A percentile compares a stretch with the other conserved stretches of the same genome.
Conservation (phyloP, 2,329 filamentous ascomycete species). For the Tolypocladium tropicale region DNA sequence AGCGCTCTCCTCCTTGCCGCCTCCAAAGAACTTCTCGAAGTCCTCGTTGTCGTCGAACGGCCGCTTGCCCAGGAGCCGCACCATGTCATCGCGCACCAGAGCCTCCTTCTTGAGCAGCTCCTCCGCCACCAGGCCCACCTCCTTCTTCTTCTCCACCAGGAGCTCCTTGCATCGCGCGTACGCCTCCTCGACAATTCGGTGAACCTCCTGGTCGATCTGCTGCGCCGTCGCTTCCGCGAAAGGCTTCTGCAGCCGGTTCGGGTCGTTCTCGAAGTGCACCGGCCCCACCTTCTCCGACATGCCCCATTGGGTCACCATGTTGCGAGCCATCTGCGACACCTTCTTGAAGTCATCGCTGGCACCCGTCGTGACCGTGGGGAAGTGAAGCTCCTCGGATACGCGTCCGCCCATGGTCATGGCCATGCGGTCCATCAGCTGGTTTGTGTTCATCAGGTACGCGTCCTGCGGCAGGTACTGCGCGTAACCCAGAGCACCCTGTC, state of each 20-base stretch:
- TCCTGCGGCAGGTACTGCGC: conserved; percentile 95
- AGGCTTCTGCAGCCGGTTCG: conserved; percentile 80
- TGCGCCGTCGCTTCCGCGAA: conserved; percentile 92
- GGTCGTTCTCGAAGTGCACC: conserved; percentile 78
- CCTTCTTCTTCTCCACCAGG: conserved; percentile 73
- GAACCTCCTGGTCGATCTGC: conserved; percentile 84
- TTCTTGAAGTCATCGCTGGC: conserved; percentile 98
- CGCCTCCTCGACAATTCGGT: conserved; percentile 82
- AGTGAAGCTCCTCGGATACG: conserved; percentile 92
- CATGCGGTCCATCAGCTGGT: conserved; percentile 98
- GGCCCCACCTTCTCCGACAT: conserved; percentile 95
- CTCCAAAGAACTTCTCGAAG: conserved; percentile 88
- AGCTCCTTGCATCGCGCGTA: conserved; percentile 85
- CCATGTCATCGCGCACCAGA: conserved; percentile 82
- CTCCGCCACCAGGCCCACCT: conserved; percentile 84
- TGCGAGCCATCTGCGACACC: conserved; percentile 88
- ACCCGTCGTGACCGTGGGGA: conserved; percentile 89
- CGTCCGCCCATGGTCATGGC: conserved; percentile 97
- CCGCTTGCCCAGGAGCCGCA: conserved; percentile 73
- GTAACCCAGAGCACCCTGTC: conserved; percentile 86
- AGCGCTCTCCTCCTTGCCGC: conserved; percentile 43
- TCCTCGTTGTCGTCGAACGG: conserved; percentile 78
- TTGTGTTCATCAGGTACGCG: conserved; percentile 89
- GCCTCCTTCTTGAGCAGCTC: conserved; percentile 90
- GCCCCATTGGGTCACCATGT: conserved; percentile 99